These are phyloP conservation scores for Chalaropsis ovoidea DNA, from an alignment of 2,329 filamentous ascomycete species.

Conservation along the genomic window DNA sequence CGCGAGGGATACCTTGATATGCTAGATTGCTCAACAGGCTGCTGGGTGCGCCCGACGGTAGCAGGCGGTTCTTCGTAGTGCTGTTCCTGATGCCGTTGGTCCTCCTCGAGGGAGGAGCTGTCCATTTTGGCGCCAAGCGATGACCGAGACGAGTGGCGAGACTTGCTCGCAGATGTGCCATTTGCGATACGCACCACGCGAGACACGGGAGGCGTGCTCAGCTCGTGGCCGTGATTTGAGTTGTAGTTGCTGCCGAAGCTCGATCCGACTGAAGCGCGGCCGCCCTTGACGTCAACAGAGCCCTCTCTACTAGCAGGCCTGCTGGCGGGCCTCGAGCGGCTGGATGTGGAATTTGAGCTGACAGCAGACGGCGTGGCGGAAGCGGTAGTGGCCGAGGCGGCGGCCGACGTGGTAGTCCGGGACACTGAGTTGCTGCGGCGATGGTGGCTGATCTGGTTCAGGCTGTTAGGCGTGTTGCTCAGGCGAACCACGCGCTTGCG, in stretches of 20 bases:
- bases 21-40: slow-evolving; percentile 20
- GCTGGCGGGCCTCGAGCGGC: slow-evolving; percentile 32
- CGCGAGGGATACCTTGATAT: slow-evolving; percentile 44
- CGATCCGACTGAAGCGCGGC: slow-evolving; percentile 18
- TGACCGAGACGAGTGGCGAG: slow-evolving; percentile 26
- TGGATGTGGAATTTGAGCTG: slow-evolving; percentile 27
- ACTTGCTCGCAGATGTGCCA: slow-evolving; percentile 38
- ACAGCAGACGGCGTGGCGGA: slow-evolving; percentile 23
- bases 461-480: slow-evolving; percentile 42
- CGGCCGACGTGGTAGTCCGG: slow-evolving; percentile 27
- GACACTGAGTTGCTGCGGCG: slow-evolving; percentile 45
- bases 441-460: slow-evolving; percentile 37
- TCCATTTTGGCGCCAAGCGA: slow-evolving; percentile 28
- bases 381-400: slow-evolving; percentile 15
- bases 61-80: slow-evolving; percentile 17
- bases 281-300: slow-evolving; percentile 34
- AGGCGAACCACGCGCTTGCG: slow-evolving; percentile 50
- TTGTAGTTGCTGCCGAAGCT: slow-evolving; percentile 23
- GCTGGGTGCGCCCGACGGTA: slow-evolving; percentile 15
- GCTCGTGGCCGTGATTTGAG: slow-evolving; percentile 30
- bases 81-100: slow-evolving; percentile 8
- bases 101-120: slow-evolving; percentile 25
- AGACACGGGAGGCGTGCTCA: slow-evolving; percentile 46
- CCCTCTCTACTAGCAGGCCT: slow-evolving; percentile 37
- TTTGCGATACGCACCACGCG: slow-evolving; percentile 47